Conservation (phyloP, 2,329 filamentous ascomycete species). For the Fusarium veterinarium region DNA sequence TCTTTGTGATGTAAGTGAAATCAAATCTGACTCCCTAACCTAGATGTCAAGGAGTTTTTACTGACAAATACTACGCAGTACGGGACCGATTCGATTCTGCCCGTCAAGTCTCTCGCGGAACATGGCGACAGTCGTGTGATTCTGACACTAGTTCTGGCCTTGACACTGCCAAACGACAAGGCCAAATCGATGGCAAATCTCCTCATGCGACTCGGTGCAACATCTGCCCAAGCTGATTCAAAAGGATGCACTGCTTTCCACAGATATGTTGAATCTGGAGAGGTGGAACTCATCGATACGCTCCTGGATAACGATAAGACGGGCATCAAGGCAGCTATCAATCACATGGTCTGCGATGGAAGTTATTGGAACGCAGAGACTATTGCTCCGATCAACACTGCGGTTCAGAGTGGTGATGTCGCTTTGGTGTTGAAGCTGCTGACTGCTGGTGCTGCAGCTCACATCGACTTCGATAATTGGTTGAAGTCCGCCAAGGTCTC, state of each 20-base stretch:
- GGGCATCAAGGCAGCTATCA: slow-evolving; percentile 72
- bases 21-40: not conserved
- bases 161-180: slow-evolving; percentile 71
- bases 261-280: slow-evolving; percentile 66
- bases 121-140: slow-evolving; percentile 69
- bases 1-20: slow-evolving; percentile 67
- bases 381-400: slow-evolving; percentile 66
- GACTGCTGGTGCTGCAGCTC: slow-evolving; percentile 68
- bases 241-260: slow-evolving; percentile 74
- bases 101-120: slow-evolving; percentile 72
- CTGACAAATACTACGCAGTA: slow-evolving; percentile 61
- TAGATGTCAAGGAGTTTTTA: not conserved
- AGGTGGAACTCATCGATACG: slow-evolving; percentile 59
- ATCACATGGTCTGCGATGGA: slow-evolving; percentile 66
- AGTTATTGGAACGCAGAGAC: slow-evolving; percentile 50
- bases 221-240: slow-evolving; percentile 77
- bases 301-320: slow-evolving; percentile 68
- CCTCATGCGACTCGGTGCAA: slow-evolving; percentile 77
- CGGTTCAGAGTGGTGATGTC: slow-evolving; percentile 65
- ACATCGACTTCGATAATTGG: slow-evolving; percentile 73
- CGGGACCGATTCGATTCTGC: slow-evolving; percentile 80
- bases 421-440: slow-evolving; percentile 70
- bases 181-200: slow-evolving; percentile 73
- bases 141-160: slow-evolving; percentile 75
- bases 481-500: slow-evolving; percentile 66